A percentile compares a stretch with the other conserved stretches of the same genome.
These are phyloP conservation scores for Pisolithus albus DNA, from an alignment of 768 basidiomycete genomes.

Conservation along the genomic window DNA sequence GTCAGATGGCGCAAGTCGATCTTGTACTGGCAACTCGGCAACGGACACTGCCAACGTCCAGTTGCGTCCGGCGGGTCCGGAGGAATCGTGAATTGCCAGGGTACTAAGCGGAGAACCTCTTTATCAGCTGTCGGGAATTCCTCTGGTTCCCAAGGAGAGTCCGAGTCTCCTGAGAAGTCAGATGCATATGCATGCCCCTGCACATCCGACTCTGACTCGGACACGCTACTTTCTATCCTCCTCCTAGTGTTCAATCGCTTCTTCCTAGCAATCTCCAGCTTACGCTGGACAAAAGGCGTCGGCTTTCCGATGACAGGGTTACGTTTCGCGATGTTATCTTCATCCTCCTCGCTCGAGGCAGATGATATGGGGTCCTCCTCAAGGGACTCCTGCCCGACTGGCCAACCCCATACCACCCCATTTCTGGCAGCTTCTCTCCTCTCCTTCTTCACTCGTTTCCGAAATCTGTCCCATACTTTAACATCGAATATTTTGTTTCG, in stretches of 20 bases:
- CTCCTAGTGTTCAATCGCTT: background rate
- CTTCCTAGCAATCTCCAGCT: slow-evolving; percentile 12
- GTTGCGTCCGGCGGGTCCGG: slow-evolving; percentile 38
- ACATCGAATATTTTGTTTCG: slow-evolving; percentile 35
- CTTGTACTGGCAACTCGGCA: slow-evolving; percentile 33
- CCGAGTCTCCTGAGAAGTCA: slow-evolving; percentile 52
- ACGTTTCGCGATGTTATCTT: slow-evolving; percentile 10
- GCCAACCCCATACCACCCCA: slow-evolving; percentile 19
- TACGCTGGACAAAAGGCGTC: slow-evolving; percentile 11
- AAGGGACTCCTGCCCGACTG: slow-evolving; percentile 8
- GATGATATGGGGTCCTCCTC: slow-evolving; percentile 1
- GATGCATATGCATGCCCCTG: slow-evolving; percentile 39
- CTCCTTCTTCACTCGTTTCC: slow-evolving; percentile 23
- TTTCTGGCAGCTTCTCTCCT: slow-evolving; percentile 26
- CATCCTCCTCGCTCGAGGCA: slow-evolving; percentile 5
- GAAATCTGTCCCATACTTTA: slow-evolving; percentile 43
- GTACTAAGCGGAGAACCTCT: slow-evolving; percentile 26
- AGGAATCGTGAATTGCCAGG: slow-evolving; percentile 27
- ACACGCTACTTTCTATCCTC: slow-evolving; percentile 3
- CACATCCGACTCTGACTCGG: slow-evolving; percentile 18
- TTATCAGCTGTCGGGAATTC: slow-evolving; percentile 17
- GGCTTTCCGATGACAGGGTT: slow-evolving; percentile 27
- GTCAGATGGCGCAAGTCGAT: slow-evolving; percentile 43
- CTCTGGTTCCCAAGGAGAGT: slow-evolving; percentile 35
- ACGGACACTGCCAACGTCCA: slow-evolving; percentile 49